Evolutionary conservation across 2,329 filamentous ascomycete species (phyloP).

Genomic region (Aspergillus sp.): DNA sequence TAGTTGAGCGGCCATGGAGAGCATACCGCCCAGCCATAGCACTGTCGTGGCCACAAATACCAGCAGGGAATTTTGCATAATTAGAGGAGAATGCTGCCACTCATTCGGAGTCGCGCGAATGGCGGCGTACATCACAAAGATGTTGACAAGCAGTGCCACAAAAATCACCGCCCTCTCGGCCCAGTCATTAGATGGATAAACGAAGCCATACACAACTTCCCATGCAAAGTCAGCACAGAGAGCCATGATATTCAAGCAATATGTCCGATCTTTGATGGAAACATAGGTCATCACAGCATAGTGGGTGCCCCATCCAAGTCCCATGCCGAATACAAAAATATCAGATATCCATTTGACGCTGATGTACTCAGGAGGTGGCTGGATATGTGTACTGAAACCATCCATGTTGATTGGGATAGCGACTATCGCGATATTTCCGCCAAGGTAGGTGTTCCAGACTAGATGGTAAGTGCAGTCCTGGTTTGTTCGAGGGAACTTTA

Average conservation of each 20-base stretch:
- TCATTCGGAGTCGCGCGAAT: constrained; percentile 13
- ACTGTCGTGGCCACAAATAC: constrained; percentile 10
- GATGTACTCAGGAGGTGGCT: constrained; percentile 1
- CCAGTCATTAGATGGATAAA: constrained; percentile 16
- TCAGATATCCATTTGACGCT: constrained; percentile 6
- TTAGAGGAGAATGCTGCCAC: constrained; percentile 18
- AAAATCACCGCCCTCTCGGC: constrained; percentile 8
- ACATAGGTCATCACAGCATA: constrained; percentile 17
- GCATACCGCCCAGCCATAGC: constrained; percentile 6
- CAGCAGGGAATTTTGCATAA: constrained; percentile 11
- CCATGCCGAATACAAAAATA: constrained; percentile 12
- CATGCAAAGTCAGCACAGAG: constrained; percentile 19
- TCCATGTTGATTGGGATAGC: constrained; percentile 1
- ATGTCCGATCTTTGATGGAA: constrained; percentile 16
- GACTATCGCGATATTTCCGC: not conserved
- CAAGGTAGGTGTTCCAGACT: not conserved
- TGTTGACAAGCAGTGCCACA: constrained; percentile 10
- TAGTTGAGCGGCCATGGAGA: constrained; percentile 9
- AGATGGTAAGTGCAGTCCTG: not conserved
- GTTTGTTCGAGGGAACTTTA: not conserved
- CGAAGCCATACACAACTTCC: constrained; percentile 17
- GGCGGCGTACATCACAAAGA: constrained; percentile 17
- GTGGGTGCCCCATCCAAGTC: constrained; percentile 15
- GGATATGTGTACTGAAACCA: not conserved
- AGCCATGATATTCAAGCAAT: constrained; percentile 17